Conservation (phyloP, 2,329 filamentous ascomycete species). For the Fusarium sp. region DNA sequence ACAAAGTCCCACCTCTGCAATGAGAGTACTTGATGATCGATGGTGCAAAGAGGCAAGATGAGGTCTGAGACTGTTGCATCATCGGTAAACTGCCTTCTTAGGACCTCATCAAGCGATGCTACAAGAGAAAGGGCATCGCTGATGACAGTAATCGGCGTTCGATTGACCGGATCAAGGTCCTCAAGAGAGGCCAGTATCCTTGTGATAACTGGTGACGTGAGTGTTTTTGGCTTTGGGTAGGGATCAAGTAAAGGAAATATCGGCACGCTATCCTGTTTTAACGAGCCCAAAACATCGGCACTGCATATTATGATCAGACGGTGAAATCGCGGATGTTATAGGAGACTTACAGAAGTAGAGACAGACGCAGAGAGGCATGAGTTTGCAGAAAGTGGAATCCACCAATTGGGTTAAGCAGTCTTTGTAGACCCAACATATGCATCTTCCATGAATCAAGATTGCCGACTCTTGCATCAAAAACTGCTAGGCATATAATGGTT, state of each 20-base stretch:
- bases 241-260: constrained; percentile 9
- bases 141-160: neutral
- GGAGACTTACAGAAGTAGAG: constrained; percentile 29
- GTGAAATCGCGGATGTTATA: too few species aligned
- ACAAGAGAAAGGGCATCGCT: neutral
- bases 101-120: neutral
- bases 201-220: neutral
- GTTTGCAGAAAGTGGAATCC: constrained; percentile 25
- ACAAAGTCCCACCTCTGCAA: neutral
- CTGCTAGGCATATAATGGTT: constrained; percentile 33
- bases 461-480: constrained; percentile 34
- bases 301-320: neutral
- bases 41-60: constrained; percentile 18
- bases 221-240: neutral
- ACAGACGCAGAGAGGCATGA: constrained; percentile 17
- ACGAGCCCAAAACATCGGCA: constrained; percentile 31
- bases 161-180: rapidly evolving
- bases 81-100: constrained; percentile 13
- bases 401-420: constrained; percentile 18
- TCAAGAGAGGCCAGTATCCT: neutral
- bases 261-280: constrained; percentile 23
- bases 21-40: constrained; percentile 25
- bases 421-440: constrained; percentile 32
- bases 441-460: constrained; percentile 30
- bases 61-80: constrained; percentile 12